Percentiles rank a stretch among this genome's conserved stretches.
These are phyloP conservation scores for Teratosphaeria zuluensis DNA, from an alignment of 2,329 filamentous ascomycete genomes.

Conservation along the genomic window DNA sequence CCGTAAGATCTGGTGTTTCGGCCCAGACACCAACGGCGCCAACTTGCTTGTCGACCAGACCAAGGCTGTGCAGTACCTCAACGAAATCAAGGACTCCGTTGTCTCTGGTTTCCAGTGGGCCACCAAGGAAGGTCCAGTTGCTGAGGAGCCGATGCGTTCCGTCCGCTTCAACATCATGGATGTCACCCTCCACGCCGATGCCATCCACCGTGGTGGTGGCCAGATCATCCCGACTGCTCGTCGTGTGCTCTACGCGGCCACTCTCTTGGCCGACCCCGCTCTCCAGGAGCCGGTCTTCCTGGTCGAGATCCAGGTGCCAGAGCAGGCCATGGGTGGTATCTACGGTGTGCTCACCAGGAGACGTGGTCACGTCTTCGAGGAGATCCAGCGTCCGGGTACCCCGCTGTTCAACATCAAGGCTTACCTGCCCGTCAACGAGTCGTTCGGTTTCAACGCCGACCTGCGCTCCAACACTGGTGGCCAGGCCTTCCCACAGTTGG, in stretches of 20 bases:
- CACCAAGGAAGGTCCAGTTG: slow-evolving; percentile 90
- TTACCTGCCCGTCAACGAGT: slow-evolving; percentile 93
- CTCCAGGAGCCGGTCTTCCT: slow-evolving; percentile 97
- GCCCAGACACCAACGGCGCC: slow-evolving; percentile 92
- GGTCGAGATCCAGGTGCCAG: slow-evolving; percentile 98
- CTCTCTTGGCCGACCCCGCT: slow-evolving; percentile 82
- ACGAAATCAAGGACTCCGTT: slow-evolving; percentile 99
- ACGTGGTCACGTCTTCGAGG: slow-evolving; percentile 97
- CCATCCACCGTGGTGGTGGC: slow-evolving; percentile 98
- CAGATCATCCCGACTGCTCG: slow-evolving; percentile 97
- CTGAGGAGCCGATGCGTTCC: slow-evolving; percentile 95
- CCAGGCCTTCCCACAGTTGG: slow-evolving; percentile 97
- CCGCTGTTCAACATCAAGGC: slow-evolving; percentile 99
- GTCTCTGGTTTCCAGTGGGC: slow-evolving; percentile 99
- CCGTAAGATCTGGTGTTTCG: slow-evolving; percentile 99
- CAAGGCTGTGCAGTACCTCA: slow-evolving; percentile 99
- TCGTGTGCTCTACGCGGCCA: slow-evolving; percentile 91
- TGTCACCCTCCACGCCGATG: slow-evolving; percentile 98
- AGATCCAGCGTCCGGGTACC: slow-evolving; percentile 97
- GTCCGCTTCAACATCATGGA: slow-evolving; percentile 98
- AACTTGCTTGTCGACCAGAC: slow-evolving; percentile 99
- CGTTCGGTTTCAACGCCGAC: slow-evolving; percentile 98
- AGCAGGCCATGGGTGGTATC: slow-evolving; percentile 98
- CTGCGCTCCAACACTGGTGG: slow-evolving; percentile 87
- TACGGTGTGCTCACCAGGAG: slow-evolving; percentile 97